Base-by-base conservation (phyloP, 257 asterid genomes). In the Catharanthus roseus region DNA sequence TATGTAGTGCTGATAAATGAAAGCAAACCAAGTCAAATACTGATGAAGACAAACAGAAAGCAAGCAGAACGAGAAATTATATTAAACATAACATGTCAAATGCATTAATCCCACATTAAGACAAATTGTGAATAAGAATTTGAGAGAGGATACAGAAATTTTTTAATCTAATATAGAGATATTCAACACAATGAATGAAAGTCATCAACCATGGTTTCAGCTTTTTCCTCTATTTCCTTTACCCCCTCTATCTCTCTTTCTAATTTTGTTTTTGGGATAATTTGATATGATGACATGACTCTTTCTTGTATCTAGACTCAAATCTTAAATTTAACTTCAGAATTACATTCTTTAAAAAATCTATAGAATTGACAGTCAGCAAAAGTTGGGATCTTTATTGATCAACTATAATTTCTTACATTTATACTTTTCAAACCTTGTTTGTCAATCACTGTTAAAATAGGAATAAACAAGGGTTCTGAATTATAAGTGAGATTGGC, bases 1-100 rank as follows among this genome's bases (percentile, higher is more conserved):
- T 95, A 78, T 95, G 99, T 57, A 91, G 83, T 28, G 99, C 99
- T 89, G 91, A 80, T 79, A 79, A 82, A 66, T 28, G 76, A 26
- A 33, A 77, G 24, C 50, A 70, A 66, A 58, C n/a, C 69, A 70
- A 49, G 58, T 67, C 49, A 72, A 73, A 69, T 11, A 53, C 51
- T 26, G 62, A n/a, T 49, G 54, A 55, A 72, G 47, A 39, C 24
- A 26, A 12, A 72, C 1, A 41, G 12, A 34, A 68, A 10, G 26
- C 31, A 16, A 72, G 53, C 42, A 24, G 47, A 53, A 45, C n/a
- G 24, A 33, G 26, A 7, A 13, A 31, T 61, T 19, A 36, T 51
- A 19, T 31, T 18, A 31, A 65, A 65, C 41, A 11, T 23, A 38
- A 36, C 41, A n/a, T 4, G 9, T 47, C 3, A 26, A 26, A 33